Conservation (phyloP, 106 monocot species). For the Narthecium ossifragum region DNA sequence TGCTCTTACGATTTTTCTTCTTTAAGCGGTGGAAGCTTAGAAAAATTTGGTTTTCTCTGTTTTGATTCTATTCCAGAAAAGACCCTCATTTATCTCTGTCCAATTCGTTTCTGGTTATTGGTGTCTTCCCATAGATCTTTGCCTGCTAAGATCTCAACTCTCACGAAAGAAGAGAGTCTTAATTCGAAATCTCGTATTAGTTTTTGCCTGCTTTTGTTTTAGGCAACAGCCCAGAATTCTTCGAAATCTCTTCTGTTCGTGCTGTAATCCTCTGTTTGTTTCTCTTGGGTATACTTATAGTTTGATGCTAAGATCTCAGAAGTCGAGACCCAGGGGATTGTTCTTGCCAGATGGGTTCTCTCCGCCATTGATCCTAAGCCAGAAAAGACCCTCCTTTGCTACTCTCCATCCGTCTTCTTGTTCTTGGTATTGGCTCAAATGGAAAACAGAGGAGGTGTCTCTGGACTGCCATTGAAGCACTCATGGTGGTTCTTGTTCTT, state of each 20-base stretch:
- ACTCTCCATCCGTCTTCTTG: neutral
- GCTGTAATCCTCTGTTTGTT: neutral
- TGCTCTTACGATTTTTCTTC: too few species aligned
- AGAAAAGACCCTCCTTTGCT: slow-evolving; percentile 1
- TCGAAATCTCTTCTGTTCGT: neutral
- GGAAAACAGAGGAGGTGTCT: neutral
- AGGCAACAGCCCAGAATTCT: too few species aligned
- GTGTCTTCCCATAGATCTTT: too few species aligned
- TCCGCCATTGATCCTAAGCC: neutral
- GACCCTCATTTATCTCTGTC: too few species aligned
- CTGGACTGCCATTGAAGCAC: neutral
- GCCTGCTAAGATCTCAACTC: too few species aligned
- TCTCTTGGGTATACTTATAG: neutral
- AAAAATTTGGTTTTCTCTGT: too few species aligned
- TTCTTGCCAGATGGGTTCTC: neutral
- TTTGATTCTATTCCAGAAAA: too few species aligned
- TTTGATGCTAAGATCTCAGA: neutral
- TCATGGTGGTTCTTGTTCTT: slow-evolving; percentile 1
- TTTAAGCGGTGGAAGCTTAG: too few species aligned
- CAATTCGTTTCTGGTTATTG: too few species aligned
- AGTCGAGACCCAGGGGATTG: neutral
- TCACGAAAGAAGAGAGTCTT: too few species aligned
- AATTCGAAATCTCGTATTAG: too few species aligned
- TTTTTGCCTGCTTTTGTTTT: too few species aligned
- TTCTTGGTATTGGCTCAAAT: neutral